Conservation (phyloP, 148 eudicot genomes). For the Cornus controversa region DNA sequence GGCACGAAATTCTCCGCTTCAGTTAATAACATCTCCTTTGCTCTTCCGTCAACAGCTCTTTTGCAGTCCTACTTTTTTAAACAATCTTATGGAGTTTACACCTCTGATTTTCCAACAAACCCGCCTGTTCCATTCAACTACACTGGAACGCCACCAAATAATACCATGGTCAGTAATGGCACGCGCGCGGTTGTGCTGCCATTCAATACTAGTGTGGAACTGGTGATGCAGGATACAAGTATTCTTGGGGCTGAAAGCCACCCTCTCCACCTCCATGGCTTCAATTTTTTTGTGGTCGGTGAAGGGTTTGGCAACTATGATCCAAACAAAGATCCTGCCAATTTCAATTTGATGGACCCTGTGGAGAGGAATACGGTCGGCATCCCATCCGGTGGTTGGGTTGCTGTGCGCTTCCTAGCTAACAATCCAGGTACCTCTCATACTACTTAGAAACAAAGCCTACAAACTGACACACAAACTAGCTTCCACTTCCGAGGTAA, state of each 20-base stretch:
- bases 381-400: constrained; percentile 13
- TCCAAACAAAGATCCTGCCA: background rate
- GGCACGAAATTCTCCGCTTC: constrained; percentile 7
- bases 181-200: constrained; percentile 8
- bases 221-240: constrained; percentile 11
- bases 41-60: constrained; percentile 8
- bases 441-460: background rate
- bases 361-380: constrained; percentile 11
- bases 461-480: too few species aligned
- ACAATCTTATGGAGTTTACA: constrained; percentile 3
- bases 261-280: constrained; percentile 8
- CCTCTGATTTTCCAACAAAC: constrained; percentile 9
- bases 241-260: constrained; percentile 16
- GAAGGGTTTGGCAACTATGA: constrained; percentile 16
- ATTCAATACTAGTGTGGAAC: constrained; percentile 18
- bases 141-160: constrained; percentile 11
- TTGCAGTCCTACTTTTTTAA: constrained; percentile 5
- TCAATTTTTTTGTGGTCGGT: constrained; percentile 5
- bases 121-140: constrained; percentile 10
- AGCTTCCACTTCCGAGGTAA: too few species aligned
- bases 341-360: constrained; percentile 13
- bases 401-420: constrained; percentile 10
- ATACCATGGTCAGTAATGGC: constrained; percentile 6
- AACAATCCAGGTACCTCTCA: constrained; percentile 10
- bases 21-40: constrained; percentile 15